These are phyloP conservation scores for Calonectria henricotiae DNA, from an alignment of 2,329 filamentous ascomycete genomes.

Conservation along the genomic window DNA sequence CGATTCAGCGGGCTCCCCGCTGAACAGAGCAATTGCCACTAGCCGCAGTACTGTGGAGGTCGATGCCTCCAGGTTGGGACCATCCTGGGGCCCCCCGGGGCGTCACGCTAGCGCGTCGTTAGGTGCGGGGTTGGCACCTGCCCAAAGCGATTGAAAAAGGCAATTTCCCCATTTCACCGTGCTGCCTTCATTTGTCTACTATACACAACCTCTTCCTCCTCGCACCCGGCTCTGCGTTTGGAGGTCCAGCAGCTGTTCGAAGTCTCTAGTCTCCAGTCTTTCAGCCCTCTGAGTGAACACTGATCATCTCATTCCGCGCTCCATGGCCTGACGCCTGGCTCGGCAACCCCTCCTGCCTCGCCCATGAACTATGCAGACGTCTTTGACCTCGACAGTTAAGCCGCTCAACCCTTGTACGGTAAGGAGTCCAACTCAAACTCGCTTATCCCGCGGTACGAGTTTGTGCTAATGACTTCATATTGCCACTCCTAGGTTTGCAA, in stretches of 20 bases:
- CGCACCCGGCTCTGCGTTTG: conserved; percentile 19
- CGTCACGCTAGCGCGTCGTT: conserved; percentile 3
- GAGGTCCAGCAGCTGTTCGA: conserved; percentile 8
- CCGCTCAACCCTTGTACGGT: conserved; percentile 48
- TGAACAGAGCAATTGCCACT: background rate
- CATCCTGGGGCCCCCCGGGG: conserved; percentile 9
- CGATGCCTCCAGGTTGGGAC: background rate
- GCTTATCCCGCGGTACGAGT: conserved; percentile 8
- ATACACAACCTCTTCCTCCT: conserved; percentile 27
- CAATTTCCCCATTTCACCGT: conserved; percentile 40
- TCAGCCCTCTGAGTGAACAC: background rate
- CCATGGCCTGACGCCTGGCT: conserved; percentile 21
- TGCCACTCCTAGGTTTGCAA: conserved; percentile 43
- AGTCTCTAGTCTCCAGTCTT: conserved; percentile 20
- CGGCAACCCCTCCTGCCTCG: conserved; percentile 5
- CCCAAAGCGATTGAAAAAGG: conserved; percentile 37
- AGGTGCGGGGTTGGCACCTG: conserved; percentile 36
- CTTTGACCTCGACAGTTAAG: conserved; percentile 38
- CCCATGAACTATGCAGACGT: conserved; percentile 45
- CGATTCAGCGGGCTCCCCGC: conserved; percentile 20
- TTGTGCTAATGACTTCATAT: conserved; percentile 24
- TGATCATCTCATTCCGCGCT: conserved; percentile 15
- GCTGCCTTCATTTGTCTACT: conserved; percentile 29
- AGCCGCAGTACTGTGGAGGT: conserved; percentile 1
- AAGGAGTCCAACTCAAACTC: conserved; percentile 32